Evolutionary conservation across 192 early-diverging fungal genomes (phyloP), one percentile per base, ranked within the genome.

Genomic region (Helicostylum pulchrum): DNA sequence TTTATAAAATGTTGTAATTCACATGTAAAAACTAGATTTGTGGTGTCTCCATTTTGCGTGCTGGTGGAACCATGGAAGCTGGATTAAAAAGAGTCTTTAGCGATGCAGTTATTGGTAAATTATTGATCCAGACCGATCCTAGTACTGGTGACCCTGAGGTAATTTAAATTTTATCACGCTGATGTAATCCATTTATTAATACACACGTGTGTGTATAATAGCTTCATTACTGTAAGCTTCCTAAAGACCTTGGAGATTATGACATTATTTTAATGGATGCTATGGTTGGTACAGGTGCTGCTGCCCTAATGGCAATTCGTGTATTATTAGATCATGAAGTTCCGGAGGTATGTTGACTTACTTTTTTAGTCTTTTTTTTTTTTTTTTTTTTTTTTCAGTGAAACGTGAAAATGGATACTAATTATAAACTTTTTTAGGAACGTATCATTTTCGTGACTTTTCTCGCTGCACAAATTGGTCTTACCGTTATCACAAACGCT

Each of bases 281-380:
- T n/a, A 89, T 90, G 43, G 83, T 94, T 12, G 90, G 90, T 3
- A 95, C 93, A 8, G 96, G 96, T 34, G 94, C 94, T 5, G 92
- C 92, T 6, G 94, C 93, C 3, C 66, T 98, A 79, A 98, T 98
- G 96, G 94, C 96, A 14, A 91, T 98, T 44, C 86, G 94, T 42
- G 92, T 96, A 34, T 79, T 96, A 57, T 71, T 94, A 7, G 96
- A 98, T 76, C 93, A 98, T 63, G 85, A 89, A 62, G 89, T 96
- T 4, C 86, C 84, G 0, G 90, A 94, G 71, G 75, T 77, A 52
- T 36, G 8, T 42, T 17, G 14, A 62, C 26, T 4, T 20, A n/a
- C 42, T 53, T 32, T 32, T 20, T 31, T 26, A 26, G 26, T 26
- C 26, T 26, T 46, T 68, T 42, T 47, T 59, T n/a, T 68, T 19